These are phyloP conservation scores for Rhododendron kiyosumense DNA, from an alignment of 148 eudicot genomes.

Conservation along the genomic window DNA sequence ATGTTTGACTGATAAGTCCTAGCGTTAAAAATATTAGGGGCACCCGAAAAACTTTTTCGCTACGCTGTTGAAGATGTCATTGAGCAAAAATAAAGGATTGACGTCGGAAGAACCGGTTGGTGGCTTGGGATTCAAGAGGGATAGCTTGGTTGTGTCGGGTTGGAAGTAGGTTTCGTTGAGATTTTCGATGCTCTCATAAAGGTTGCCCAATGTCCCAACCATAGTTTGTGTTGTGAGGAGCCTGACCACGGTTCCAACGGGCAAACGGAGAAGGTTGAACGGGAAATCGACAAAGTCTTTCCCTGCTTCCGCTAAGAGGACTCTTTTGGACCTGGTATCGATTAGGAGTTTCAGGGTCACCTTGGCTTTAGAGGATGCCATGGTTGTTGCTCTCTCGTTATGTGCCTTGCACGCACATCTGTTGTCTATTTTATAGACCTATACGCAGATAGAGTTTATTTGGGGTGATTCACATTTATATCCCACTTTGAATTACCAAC, in stretches of 20 bases:
- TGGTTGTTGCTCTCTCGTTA: not conserved
- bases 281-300: conserved; percentile 30
- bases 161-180: conserved; percentile 8
- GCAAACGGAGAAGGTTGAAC: no score
- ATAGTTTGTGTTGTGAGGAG: conserved; percentile 6
- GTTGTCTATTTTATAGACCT: no score
- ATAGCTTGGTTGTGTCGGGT: not conserved
- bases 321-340: conserved; percentile 19
- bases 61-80: no score
- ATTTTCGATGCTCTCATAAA: conserved; percentile 7
- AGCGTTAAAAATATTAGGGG: no score
- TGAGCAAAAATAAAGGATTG: no score
- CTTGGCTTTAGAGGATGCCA: not conserved
- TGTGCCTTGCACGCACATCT: not conserved
- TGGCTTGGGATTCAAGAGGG: no score
- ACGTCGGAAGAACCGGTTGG: no score
- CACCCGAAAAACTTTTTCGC: no score
- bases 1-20: no score
- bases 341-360: conserved; percentile 21
- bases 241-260: not conserved
- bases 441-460: no score
- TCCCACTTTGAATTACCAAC: no score
- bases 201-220: conserved; percentile 14
- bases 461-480: no score
- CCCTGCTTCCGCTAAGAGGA: conserved; percentile 30